These are phyloP conservation scores for Exophiala xenobiotica DNA, from an alignment of 2,329 filamentous ascomycete genomes.

Conservation along the genomic window DNA sequence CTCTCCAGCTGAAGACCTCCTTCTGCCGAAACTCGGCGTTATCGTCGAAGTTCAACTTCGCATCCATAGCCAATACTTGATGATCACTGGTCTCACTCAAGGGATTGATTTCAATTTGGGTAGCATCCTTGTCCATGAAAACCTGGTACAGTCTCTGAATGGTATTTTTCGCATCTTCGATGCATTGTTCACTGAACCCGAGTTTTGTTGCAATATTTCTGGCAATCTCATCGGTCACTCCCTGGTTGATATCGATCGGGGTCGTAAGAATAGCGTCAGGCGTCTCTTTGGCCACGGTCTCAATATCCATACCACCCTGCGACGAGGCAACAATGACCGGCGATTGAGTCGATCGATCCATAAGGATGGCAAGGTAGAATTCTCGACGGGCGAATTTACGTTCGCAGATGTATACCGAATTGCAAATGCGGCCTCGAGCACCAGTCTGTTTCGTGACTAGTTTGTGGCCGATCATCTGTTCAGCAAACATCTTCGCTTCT, in stretches of 20 bases:
- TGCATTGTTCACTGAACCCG: conserved; percentile 96
- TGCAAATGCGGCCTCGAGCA: conserved; percentile 88
- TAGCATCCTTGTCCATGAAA: conserved; percentile 97
- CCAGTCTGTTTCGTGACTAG: conserved; percentile 99
- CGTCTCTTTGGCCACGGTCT: conserved; percentile 96
- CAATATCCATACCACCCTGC: conserved; percentile 99
- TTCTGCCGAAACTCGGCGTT: conserved; percentile 98
- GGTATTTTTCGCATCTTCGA: conserved; percentile 90
- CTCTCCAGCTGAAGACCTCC: conserved; percentile 91
- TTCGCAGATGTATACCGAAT: conserved; percentile 97
- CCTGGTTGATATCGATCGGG: conserved; percentile 86
- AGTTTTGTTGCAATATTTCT: conserved; percentile 85
- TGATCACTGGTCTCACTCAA: conserved; percentile 97
- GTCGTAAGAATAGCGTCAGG: conserved; percentile 95
- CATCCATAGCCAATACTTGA: conserved; percentile 98
- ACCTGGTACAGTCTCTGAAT: conserved; percentile 99
- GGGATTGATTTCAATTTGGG: conserved; percentile 99
- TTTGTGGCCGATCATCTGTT: conserved; percentile 99
- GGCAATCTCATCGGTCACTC: conserved; percentile 94
- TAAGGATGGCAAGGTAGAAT: conserved; percentile 98
- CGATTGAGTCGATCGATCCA: conserved; percentile 88
- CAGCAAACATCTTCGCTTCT: conserved; percentile 92
- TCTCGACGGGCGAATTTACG: conserved; percentile 98
- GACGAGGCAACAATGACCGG: conserved; percentile 97
- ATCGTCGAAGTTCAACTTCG: conserved; percentile 98